Base-by-base conservation (phyloP, 345 rosid species). In the Melaleuca quinquenervia region DNA sequence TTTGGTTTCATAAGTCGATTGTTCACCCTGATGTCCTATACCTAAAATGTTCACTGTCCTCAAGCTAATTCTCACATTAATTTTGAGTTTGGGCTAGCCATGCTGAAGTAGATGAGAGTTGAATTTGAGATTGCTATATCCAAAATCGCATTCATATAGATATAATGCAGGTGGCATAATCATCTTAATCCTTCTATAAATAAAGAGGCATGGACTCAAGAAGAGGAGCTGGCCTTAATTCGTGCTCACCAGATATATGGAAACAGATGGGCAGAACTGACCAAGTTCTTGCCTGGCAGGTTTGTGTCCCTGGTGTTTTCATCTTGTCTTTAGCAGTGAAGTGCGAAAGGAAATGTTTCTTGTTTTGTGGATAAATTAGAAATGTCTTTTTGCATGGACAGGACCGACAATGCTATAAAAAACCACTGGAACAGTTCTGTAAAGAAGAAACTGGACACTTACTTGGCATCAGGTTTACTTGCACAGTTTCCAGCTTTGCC, bases 381-480 rank as follows among this genome's bases (percentile, higher is more conserved):
- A 21, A 48, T 83, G 11, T 82, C 49, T 8, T 84, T n/a, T 89
- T 84, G 89, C 24, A 89, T 88, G 86, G 86, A 91, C 96, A 98
- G 99, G 96, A 93, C 99, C 83, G 99, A 98, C 94, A 98, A 98
- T 89, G 90, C 99, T 32, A 98, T 98, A 87, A 98, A 98, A 91
- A 98, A 98, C 90, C 99, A 96, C 90, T 98, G 99, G 99, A 95
- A 98, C 94, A 98, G 99, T 91, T 98, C 99, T 84, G 98, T 98
- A 88, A 98, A 94, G 91, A 98, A 98, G 96, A 98, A 98, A 91
- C 86, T 98, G 90, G 98, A 96, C 86, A 94, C 99, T 53, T 98
- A 96, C 87, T 87, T 94, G 86, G 96, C 96, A 82, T 95, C 99
- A 26, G 99, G 98, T 88, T 93, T 95, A 87, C 91, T 98, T 87